Evolutionary conservation across 2,329 filamentous ascomycete genomes (phyloP).

Genomic region (Sporothrix dimorphospora): DNA sequence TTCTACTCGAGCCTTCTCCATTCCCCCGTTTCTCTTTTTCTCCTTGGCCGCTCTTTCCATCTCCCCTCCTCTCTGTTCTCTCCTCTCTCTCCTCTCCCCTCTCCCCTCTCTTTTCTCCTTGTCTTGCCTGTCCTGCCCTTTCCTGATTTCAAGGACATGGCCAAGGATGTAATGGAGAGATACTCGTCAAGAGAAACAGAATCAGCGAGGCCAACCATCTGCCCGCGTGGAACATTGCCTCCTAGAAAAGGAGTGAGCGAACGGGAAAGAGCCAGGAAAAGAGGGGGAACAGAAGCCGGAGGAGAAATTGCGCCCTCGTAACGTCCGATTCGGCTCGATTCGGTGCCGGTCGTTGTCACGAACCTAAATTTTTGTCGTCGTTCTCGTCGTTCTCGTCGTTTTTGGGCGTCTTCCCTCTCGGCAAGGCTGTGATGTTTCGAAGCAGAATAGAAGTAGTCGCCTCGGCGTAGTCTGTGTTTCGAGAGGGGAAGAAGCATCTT

Average conservation of each 20-base stretch:
- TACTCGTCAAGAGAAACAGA: constrained; percentile 11
- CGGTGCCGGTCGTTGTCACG: background rate
- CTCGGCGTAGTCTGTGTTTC: background rate
- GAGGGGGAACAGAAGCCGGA: background rate
- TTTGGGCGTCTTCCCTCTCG: background rate
- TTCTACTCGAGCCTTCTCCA: background rate
- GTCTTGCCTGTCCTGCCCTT: background rate
- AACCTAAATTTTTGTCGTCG: too few relatives aligned
- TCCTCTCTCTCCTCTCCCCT: background rate
- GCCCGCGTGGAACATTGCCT: background rate
- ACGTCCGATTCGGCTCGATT: background rate
- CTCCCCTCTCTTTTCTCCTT: background rate
- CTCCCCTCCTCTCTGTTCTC: background rate
- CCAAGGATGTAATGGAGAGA: background rate
- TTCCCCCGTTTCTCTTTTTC: background rate
- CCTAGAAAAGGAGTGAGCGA: too few relatives aligned
- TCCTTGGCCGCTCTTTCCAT: background rate
- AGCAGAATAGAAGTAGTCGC: background rate
- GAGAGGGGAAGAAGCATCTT: background rate
- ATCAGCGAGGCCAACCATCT: background rate
- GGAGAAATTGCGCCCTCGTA: background rate
- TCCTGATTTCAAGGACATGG: background rate
- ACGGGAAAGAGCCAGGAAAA: background rate
- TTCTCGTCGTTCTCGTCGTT: background rate
- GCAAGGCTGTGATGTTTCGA: background rate